A percentile compares a stretch with the other conserved stretches of the same genome.
phyloP scores from a whole-genome alignment of 2,329 filamentous ascomycete species.

The Fusarium xylarioides region DNA sequence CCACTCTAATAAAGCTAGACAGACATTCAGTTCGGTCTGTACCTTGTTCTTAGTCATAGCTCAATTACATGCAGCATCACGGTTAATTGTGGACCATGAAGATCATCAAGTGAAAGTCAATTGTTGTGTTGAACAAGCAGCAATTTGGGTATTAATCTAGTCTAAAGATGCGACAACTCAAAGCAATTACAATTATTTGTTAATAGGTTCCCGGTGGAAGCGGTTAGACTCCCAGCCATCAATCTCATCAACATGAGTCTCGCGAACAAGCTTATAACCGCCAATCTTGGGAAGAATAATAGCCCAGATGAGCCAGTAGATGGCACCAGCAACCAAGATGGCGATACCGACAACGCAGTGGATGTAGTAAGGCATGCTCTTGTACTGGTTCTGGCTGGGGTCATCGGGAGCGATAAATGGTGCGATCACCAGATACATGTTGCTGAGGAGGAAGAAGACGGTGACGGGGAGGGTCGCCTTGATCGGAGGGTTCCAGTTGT shows the following conservation, averaged over 20 bases:
- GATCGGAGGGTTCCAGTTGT: conserved; percentile 64
- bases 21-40: no score
- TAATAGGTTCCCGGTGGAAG: conserved; percentile 57
- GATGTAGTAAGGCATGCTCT: conserved; percentile 64
- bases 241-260: conserved; percentile 62
- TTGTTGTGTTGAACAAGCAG: not conserved
- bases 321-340: conserved; percentile 60
- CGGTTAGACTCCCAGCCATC: conserved; percentile 71
- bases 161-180: conserved; percentile 1
- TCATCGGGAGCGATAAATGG: conserved; percentile 64
- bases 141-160: conserved; percentile 23
- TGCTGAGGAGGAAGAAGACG: conserved; percentile 68
- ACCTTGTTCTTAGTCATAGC: not conserved
- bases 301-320: conserved; percentile 68
- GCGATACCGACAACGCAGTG: conserved; percentile 66
- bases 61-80: not conserved
- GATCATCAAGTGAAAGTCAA: not conserved
- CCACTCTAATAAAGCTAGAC: not conserved
- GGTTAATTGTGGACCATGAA: not conserved
- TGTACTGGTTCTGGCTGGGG: conserved; percentile 61
- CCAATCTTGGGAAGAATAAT: conserved; percentile 61
- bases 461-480: conserved; percentile 63
- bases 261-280: conserved; percentile 64
- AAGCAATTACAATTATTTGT: not conserved
- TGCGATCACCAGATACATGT: conserved; percentile 68